Percentiles rank a stretch among this genome's conserved stretches.
These are phyloP conservation scores for Jaltomata sinuosa DNA, from an alignment of 257 asterid species.

Conservation along the genomic window DNA sequence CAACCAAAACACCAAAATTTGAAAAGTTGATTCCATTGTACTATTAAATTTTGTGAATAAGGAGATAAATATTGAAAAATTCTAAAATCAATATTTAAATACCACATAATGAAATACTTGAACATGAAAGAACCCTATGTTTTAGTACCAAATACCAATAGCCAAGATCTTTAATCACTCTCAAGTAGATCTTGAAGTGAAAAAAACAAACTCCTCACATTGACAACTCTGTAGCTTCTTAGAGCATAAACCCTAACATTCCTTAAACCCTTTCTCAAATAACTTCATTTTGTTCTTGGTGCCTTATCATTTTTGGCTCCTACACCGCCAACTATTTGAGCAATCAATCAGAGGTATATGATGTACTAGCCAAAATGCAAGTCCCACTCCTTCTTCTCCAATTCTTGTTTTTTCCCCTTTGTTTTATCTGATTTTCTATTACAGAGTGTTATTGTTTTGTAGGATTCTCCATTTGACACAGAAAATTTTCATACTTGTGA, in stretches of 20 bases:
- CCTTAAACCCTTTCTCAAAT: background rate
- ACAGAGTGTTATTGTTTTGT: too few species aligned
- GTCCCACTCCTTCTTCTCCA: too few species aligned
- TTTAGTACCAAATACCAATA: too few species aligned
- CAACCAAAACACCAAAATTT: background rate
- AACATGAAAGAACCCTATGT: background rate
- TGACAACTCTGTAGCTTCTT: background rate
- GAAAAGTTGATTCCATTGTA: background rate
- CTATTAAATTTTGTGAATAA: background rate
- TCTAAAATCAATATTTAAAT: too few species aligned
- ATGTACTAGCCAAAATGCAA: too few species aligned
- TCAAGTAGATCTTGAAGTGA: background rate
- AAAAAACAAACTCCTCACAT: background rate
- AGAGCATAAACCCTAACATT: background rate
- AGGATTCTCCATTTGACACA: background rate
- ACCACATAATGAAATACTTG: background rate
- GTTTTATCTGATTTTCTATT: too few species aligned
- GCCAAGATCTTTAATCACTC: background rate
- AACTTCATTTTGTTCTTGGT: too few species aligned
- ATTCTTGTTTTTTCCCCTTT: too few species aligned
- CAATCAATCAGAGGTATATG: background rate
- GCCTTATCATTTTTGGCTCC: too few species aligned
- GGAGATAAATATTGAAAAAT: too few species aligned
- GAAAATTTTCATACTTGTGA: background rate
- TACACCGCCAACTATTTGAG: too few species aligned